Conservation (phyloP, 139 green algal species). For the Chlorella ohadii region DNA sequence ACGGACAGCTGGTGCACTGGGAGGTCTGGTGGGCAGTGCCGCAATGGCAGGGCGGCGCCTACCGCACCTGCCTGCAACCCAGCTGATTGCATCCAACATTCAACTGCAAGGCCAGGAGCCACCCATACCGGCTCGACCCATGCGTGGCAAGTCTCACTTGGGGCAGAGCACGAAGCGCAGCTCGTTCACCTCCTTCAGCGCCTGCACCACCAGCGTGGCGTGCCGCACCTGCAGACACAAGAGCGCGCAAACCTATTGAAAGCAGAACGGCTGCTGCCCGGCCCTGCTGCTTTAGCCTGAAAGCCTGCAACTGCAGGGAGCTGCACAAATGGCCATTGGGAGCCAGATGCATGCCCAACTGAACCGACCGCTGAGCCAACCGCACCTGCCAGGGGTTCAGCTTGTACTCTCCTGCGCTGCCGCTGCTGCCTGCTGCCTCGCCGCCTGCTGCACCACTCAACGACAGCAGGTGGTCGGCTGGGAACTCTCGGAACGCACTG, state of each 20-base stretch:
- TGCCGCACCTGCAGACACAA: constrained; percentile 60
- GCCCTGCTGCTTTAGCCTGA: no score
- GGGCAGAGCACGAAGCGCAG: constrained; percentile 86
- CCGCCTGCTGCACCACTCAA: not conserved
- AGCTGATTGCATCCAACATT: no score
- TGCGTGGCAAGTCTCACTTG: no score
- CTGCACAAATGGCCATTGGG: not conserved
- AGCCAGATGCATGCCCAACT: not conserved
- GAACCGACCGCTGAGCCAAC: not conserved
- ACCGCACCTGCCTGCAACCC: no score
- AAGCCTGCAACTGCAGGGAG: no score
- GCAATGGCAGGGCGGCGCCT: no score
- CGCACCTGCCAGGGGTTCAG: constrained; percentile 71
- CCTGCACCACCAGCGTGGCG: constrained; percentile 68
- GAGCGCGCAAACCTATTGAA: no score
- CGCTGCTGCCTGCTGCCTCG: not conserved
- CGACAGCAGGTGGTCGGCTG: constrained; percentile 42
- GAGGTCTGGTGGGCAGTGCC: no score
- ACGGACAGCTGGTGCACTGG: no score
- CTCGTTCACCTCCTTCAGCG: constrained; percentile 79
- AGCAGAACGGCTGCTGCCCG: no score
- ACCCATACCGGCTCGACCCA: no score
- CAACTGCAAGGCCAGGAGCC: no score
- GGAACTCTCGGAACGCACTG: constrained; percentile 54
- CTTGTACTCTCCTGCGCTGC: not conserved